Evolutionary conservation across 805 yeast genomes (phyloP), one percentile per base, ranked within the genome.

Genomic region (Metschnikowia dekortorum): DNA sequence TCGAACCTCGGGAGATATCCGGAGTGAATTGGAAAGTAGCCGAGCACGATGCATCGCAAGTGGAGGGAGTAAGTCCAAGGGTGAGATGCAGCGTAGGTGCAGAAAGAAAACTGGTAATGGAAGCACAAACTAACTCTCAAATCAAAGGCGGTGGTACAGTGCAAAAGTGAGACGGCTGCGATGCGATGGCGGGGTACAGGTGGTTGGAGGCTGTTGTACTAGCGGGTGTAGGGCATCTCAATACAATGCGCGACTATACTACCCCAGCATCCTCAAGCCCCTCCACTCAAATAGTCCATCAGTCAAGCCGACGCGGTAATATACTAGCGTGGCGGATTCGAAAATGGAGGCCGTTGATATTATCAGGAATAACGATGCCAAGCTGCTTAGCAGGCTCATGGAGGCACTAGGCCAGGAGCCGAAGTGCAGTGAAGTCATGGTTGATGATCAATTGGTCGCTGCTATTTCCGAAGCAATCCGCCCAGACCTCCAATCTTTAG

Each of bases 1-100:
- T 52, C 63, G 59, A 13, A 89, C 78, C 56, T 87, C 95, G n/a
- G 67, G 68, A 3, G 75, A 66, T 29, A 71, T 52, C 8, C 45
- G 50, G 29, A 69, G 48, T 9, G 67, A 35, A 39, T 26, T 39
- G 18, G 38, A 33, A 22, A 42, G 37, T 26, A 34, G 45, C 16
- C 45, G 18, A 13, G 22, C 5, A 8, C 30, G 6, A 14, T 33
- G 31, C 45, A 42, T 42, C 2, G n/a, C 7, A 26, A 18, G 16
- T 32, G 8, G 9, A 22, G 22, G 22, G 22, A 22, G 22, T 22
- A 22, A 22, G 22, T 22, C 22, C 22, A 22, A 5, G 22, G 22
- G 22, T 22, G 22, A 4, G 22, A 22, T 4, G 22, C 22, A 4
- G 22, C 22, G 22, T 22, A 22, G 22, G 22, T 22, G 22, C 22